These are phyloP conservation scores for Sphaerulina musiva DNA, from an alignment of 2,329 filamentous ascomycete genomes.

Conservation along the genomic window DNA sequence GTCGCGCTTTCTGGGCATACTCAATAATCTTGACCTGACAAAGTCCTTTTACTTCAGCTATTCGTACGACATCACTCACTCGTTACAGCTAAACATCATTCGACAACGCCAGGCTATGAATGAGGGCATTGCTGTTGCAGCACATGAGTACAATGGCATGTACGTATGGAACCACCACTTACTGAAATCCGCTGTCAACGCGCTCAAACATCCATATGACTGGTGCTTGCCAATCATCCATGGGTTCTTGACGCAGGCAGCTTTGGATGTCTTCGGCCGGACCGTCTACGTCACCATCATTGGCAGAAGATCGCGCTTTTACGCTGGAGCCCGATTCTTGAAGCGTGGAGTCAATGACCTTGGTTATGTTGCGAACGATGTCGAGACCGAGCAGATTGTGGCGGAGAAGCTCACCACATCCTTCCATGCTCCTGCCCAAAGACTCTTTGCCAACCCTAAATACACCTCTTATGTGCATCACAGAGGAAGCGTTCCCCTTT, in stretches of 20 bases:
- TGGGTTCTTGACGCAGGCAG: constrained; percentile 88
- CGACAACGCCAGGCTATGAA: constrained; percentile 67
- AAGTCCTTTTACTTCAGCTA: constrained; percentile 98
- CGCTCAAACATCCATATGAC: constrained; percentile 75
- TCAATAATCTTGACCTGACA: constrained; percentile 85
- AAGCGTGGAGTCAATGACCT: constrained; percentile 92
- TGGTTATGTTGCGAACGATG: constrained; percentile 95
- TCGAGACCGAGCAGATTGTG: constrained; percentile 97
- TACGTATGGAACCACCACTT: constrained; percentile 97
- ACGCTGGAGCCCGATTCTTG: constrained; percentile 87
- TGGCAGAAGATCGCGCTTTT: constrained; percentile 82
- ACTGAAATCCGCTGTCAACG: constrained; percentile 63
- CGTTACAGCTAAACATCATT: constrained; percentile 85
- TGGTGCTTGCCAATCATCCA: constrained; percentile 97
- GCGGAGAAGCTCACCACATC: constrained; percentile 91
- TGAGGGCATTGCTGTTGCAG: constrained; percentile 53
- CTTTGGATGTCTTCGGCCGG: constrained; percentile 69
- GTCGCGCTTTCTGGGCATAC: constrained; percentile 76
- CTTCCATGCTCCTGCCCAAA: constrained; percentile 83
- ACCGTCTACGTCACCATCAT: constrained; percentile 90
- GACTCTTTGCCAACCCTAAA: constrained; percentile 77
- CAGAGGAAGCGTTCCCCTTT: constrained; percentile 88
- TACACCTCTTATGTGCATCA: constrained; percentile 98
- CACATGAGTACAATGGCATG: constrained; percentile 76
- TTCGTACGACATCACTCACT: constrained; percentile 90